phyloP scores from a whole-genome alignment of 441 rosid species.

The Jatropha podagrica region DNA sequence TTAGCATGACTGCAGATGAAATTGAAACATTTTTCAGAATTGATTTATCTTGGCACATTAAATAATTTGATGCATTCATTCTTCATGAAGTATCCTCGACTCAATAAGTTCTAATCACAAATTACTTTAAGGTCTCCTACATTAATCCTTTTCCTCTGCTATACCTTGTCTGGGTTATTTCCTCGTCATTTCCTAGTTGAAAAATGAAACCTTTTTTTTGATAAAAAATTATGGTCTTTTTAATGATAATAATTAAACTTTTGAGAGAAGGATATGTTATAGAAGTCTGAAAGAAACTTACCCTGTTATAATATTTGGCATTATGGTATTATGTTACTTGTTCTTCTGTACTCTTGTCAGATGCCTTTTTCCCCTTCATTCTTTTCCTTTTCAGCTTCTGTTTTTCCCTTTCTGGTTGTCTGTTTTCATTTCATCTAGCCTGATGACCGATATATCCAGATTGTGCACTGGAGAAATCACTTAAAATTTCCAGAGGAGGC shows the following conservation, averaged over 20 bases:
- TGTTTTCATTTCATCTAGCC: background rate
- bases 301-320: background rate
- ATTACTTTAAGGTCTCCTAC: background rate
- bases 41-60: background rate
- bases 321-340: background rate
- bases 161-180: too few relatives aligned
- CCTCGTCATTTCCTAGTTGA: too few relatives aligned
- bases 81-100: background rate
- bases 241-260: background rate
- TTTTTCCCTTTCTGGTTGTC: background rate
- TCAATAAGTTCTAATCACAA: background rate
- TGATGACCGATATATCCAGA: constrained; percentile 43
- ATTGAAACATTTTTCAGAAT: background rate
- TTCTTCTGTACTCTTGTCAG: background rate
- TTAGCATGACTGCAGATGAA: background rate
- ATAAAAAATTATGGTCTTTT: background rate
- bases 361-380: background rate
- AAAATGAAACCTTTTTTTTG: background rate
- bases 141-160: background rate
- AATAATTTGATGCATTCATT: constrained; percentile 2
- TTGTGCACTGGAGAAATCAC: constrained; percentile 90
- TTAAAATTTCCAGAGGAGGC: constrained; percentile 80
- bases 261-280: constrained; percentile 8
- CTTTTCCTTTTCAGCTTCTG: background rate
- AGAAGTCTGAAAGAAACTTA: too few relatives aligned